Percentiles rank a stretch among this genome's conserved stretches.
Conservation (phyloP, 192 early-diverging fungal genomes). For the Allomyces arbusculus region DNA sequence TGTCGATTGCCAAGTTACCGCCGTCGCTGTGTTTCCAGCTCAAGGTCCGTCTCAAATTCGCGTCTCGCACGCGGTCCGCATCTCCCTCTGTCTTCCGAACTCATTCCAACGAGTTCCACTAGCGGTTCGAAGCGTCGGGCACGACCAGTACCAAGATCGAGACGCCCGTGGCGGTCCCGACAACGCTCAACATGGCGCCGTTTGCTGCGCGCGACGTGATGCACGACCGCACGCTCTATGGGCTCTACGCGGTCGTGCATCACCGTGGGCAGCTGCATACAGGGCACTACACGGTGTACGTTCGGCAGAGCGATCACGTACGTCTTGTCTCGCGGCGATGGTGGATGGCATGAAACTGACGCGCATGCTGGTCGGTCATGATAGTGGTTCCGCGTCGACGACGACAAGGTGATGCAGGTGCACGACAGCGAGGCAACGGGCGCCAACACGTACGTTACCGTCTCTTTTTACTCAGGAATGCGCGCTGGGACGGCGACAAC, state of each 20-base stretch:
- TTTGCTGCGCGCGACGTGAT: slow-evolving; percentile 18
- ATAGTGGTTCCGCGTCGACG: not conserved
- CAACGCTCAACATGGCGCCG: slow-evolving; percentile 73
- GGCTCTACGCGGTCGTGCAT: slow-evolving; percentile 74
- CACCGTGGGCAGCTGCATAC: slow-evolving; percentile 82
- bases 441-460: not conserved
- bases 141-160: slow-evolving; percentile 56
- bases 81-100: no score
- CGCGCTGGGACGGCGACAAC: no score
- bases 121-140: slow-evolving; percentile 68
- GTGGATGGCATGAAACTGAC: not conserved
- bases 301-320: slow-evolving; percentile 51
- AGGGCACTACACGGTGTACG: slow-evolving; percentile 84
- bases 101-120: not conserved
- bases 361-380: no score
- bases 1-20: slow-evolving; percentile 65
- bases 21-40: slow-evolving; percentile 79
- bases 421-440: not conserved
- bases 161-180: slow-evolving; percentile 62
- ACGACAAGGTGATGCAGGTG: not conserved
- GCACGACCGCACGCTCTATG: slow-evolving; percentile 51
- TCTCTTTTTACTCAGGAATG: not conserved
- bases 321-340: not conserved
- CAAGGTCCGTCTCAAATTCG: slow-evolving; percentile 28
- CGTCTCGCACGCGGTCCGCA: not conserved